Percentiles rank a stretch among this genome's conserved stretches.
Evolutionary conservation across 106 monocot species (phyloP).

Genomic region (Dendrobium huoshanense): DNA sequence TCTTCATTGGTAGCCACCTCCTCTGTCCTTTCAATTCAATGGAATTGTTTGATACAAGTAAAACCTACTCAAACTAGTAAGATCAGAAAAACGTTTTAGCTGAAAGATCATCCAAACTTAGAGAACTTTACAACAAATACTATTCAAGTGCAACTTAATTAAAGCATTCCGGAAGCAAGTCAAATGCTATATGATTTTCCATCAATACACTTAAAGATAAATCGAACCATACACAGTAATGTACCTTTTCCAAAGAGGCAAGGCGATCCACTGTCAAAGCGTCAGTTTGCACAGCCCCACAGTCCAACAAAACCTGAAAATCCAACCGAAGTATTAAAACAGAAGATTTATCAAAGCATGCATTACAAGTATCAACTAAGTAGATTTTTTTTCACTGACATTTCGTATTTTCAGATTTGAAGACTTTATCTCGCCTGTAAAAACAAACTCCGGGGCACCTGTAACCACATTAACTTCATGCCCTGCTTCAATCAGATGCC

Average conservation of each 20-base stretch:
- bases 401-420: slow-evolving; percentile 82
- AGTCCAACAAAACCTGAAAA: slow-evolving; percentile 53
- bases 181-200: background rate
- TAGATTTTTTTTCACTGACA: slow-evolving; percentile 24
- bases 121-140: background rate
- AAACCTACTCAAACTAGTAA: background rate
- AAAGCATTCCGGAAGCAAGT: background rate
- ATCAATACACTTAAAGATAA: background rate
- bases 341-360: background rate
- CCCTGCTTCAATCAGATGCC: slow-evolving; percentile 69
- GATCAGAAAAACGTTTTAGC: background rate
- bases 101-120: background rate
- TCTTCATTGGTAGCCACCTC: too few species aligned
- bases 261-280: slow-evolving; percentile 71
- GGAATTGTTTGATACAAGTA: background rate
- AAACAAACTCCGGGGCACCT: slow-evolving; percentile 90
- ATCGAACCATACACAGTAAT: background rate
- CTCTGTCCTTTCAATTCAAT: background rate
- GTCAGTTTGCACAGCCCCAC: slow-evolving; percentile 80
- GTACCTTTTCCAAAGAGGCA: slow-evolving; percentile 64
- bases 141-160: background rate
- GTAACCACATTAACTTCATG: slow-evolving; percentile 92
- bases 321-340: background rate
- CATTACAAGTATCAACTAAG: background rate
- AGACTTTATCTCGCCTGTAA: slow-evolving; percentile 82